A percentile compares a stretch with the other conserved stretches of the same genome.
Conservation (phyloP, 1,284 basidiomycete genomes). For the Puccinia triticina region DNA sequence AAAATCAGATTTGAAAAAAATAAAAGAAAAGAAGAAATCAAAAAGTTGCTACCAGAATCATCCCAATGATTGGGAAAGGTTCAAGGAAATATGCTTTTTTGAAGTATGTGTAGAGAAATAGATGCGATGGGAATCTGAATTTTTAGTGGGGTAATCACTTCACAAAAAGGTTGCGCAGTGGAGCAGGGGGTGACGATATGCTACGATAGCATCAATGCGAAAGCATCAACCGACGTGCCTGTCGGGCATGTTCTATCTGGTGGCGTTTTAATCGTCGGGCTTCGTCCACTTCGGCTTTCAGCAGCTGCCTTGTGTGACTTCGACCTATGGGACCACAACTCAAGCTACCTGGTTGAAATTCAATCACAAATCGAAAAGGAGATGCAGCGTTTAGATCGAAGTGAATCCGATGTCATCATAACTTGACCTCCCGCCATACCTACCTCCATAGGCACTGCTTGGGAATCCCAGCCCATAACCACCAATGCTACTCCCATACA, state of each 20-base stretch:
- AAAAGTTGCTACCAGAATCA: neutral
- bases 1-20: neutral
- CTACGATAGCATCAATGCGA: slow-evolving; percentile 14
- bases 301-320: neutral
- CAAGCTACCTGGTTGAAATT: slow-evolving; percentile 15
- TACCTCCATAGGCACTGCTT: slow-evolving; percentile 26
- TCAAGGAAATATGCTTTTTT: slow-evolving; percentile 1
- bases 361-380: slow-evolving; percentile 15
- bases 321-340: neutral
- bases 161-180: neutral
- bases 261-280: slow-evolving; percentile 32
- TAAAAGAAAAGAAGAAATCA: neutral
- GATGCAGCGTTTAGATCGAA: slow-evolving; percentile 23
- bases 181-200: no score
- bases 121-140: no score
- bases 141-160: neutral
- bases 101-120: neutral
- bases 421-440: slow-evolving; percentile 2
- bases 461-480: slow-evolving; percentile 8
- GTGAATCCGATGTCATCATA: slow-evolving; percentile 28
- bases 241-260: slow-evolving; percentile 24
- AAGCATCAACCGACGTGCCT: slow-evolving; percentile 12
- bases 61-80: neutral
- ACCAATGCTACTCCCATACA: slow-evolving; percentile 7
- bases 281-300: slow-evolving; percentile 32